Evolutionary conservation across 371 early-diverging fungal genomes (phyloP), one percentile per base, ranked within the genome.

Genomic region (Capniomyces stellatus): DNA sequence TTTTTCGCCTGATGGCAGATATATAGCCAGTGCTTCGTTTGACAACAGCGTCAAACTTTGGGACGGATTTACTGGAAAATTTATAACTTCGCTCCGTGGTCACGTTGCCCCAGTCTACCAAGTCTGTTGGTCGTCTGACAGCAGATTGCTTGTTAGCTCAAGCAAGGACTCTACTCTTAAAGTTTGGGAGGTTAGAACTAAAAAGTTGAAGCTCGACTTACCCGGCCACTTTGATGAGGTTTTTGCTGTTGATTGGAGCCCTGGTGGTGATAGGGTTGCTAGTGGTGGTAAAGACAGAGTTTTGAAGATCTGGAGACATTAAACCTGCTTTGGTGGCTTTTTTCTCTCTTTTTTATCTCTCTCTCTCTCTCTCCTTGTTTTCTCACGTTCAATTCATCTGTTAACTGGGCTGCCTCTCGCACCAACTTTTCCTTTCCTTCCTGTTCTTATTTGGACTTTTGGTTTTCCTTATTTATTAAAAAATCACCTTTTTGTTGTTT

Each of bases 41-140:
- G 98, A 98, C 72, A 97, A 92, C 63, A 85, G 88, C 27, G 91
- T 98, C 39, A 97, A 96, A 72, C 61, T 98, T 25, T 98, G 98
- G 98, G 94, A 93, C 66, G 90, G 87, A 21, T 59, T 59, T 2
- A 87, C 83, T 1, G 98, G 99, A 58, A 86, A 85, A 75, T 97
- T 94, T 63, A 70, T 93, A 46, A 76, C 85, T 4, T 85, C 89
- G 42, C 75, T 95, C 29, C 78, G 91, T 29, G 96, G 95, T 28
- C 97, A 97, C 64, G 92, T 92, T 27, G 82, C 84, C 48, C 78
- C 89, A 6, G 94, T 95, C 2, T 95, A 93, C 72, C 92, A 91
- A 71, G 85, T 92, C 12, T 78, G 81, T 60, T 97, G 84, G 81
- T 90, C 92, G 2, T 74, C 88, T 2, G 98, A 97, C 62, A 82